Base-by-base conservation (phyloP, 441 rosid genomes). In the Eugenia klotzschiana region DNA sequence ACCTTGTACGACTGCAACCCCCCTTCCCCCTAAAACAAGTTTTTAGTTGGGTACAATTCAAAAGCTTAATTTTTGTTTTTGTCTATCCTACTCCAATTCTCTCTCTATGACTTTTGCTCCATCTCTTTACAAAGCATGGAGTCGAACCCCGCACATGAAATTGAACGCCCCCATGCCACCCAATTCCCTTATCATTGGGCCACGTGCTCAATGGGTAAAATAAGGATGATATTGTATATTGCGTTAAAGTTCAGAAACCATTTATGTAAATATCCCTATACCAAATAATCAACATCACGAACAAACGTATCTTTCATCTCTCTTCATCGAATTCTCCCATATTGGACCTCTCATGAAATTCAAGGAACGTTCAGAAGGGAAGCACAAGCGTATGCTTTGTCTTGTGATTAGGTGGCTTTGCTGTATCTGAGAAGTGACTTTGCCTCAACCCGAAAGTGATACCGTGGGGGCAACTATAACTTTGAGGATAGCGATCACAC, bases 241-340 rank as follows among this genome's bases (percentile, higher is more conserved):
- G 2, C 4, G 11, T 1, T 12, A 64, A 33, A 64, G 1, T 33
- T 37, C 1, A 33, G 0, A 18, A 1, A 9, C 1, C 11, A 33
- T 33, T 29, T 18, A 7, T 8, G 0, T 64, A 33, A 18, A 4
- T 18, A 33, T 64, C 6, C n/a, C 2, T 1, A 20, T 18, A 18
- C 37, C 77, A 64, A 64, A 60, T 5, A 16, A 60, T 33, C 3
- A 60, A 60, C 41, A 29, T 60, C 41, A 60, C 22, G 8, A 58
- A 27, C 33, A 29, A 29, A 2, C 46, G 10, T 3, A 64, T 64
- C 46, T 33, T 64, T 33, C 14, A 64, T 64, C 77, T 64, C n/a
- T 33, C 43, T 64, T 2, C 77, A 33, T 18, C 22, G 25, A 33
- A 64, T 64, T 18, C 23, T 64, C 77, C 37, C 8, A 18, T 64